phyloP scores from a whole-genome alignment of 1,284 basidiomycete genomes.

The Cryptococcus hybrid region DNA sequence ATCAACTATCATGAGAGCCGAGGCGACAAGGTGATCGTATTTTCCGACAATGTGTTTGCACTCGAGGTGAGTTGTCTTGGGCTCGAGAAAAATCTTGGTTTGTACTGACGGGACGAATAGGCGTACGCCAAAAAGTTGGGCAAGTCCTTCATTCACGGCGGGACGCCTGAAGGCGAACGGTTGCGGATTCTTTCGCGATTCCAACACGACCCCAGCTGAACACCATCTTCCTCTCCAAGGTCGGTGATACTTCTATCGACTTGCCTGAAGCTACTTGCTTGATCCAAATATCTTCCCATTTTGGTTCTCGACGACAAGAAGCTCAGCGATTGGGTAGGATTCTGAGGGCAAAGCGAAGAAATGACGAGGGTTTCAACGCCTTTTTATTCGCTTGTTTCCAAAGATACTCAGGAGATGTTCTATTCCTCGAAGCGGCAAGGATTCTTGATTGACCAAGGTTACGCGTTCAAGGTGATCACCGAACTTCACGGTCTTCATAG shows the following conservation, averaged over 20 bases:
- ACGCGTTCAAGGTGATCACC: conserved; percentile 99
- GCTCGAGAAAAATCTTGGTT: neutral
- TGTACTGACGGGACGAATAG: conserved; percentile 50
- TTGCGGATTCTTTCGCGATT: conserved; percentile 94
- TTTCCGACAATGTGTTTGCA: conserved; percentile 97
- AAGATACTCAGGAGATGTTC: conserved; percentile 99
- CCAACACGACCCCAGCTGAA: conserved; percentile 93
- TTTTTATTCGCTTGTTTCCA: conserved; percentile 99
- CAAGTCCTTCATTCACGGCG: conserved; percentile 96
- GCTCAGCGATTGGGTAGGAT: conserved; percentile 97
- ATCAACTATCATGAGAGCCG: conserved; percentile 98
- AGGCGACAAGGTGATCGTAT: conserved; percentile 99
- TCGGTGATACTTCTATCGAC: conserved; percentile 99
- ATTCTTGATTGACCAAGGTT: conserved; percentile 97
- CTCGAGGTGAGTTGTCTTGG: conserved; percentile 67
- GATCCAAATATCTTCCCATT: conserved; percentile 99
- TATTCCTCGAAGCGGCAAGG: conserved; percentile 99
- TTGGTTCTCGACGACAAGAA: conserved; percentile 96
- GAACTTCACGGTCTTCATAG: conserved; percentile 89
- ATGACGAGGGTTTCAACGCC: conserved; percentile 99
- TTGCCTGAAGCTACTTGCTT: conserved; percentile 98
- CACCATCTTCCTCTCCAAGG: conserved; percentile 98
- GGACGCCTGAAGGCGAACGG: conserved; percentile 91
- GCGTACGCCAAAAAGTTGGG: conserved; percentile 92
- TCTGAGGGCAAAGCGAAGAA: conserved; percentile 92